phyloP scores from a whole-genome alignment of 2,329 filamentous ascomycete species.

The Stachybotrys chartarum region DNA sequence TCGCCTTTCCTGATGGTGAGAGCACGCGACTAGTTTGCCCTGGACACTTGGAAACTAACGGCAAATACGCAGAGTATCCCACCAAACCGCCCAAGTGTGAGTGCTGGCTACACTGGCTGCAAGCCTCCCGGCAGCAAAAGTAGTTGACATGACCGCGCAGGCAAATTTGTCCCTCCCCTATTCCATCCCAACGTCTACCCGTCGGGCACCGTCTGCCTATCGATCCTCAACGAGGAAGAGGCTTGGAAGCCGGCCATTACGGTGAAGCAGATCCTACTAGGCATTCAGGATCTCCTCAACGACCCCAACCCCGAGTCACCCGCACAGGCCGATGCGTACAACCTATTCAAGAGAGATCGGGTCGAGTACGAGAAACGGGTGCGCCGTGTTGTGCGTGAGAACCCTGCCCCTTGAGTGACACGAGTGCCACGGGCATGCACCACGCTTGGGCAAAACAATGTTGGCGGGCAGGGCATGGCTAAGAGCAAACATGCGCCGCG shows the following conservation, averaged over 20 bases:
- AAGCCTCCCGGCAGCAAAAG: background rate
- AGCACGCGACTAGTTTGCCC: constrained; percentile 6
- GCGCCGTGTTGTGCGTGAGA: constrained; percentile 79
- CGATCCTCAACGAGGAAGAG: constrained; percentile 96
- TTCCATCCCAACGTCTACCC: constrained; percentile 99
- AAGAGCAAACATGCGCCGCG: background rate
- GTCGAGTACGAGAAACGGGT: constrained; percentile 84
- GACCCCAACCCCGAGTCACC: constrained; percentile 96
- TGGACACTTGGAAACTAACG: background rate
- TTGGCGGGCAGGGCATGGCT: background rate
- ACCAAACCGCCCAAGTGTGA: constrained; percentile 98
- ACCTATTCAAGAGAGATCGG: constrained; percentile 87
- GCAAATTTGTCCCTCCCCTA: constrained; percentile 91
- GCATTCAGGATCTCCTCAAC: constrained; percentile 91
- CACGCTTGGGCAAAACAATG: too few species aligned
- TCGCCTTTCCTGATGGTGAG: constrained; percentile 88
- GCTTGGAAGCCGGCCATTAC: constrained; percentile 98
- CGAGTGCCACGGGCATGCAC: too few species aligned
- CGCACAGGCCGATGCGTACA: constrained; percentile 95
- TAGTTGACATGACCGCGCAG: constrained; percentile 35
- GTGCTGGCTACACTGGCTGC: constrained; percentile 20
- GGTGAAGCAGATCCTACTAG: constrained; percentile 93
- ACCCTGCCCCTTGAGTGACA: constrained; percentile 58
- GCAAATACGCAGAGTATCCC: constrained; percentile 67
- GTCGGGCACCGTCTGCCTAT: constrained; percentile 93